Evolutionary conservation across 495 filamentous ascomycete species (phyloP), one percentile per base, ranked within the genome.

Genomic region (Cercophora sp.): DNA sequence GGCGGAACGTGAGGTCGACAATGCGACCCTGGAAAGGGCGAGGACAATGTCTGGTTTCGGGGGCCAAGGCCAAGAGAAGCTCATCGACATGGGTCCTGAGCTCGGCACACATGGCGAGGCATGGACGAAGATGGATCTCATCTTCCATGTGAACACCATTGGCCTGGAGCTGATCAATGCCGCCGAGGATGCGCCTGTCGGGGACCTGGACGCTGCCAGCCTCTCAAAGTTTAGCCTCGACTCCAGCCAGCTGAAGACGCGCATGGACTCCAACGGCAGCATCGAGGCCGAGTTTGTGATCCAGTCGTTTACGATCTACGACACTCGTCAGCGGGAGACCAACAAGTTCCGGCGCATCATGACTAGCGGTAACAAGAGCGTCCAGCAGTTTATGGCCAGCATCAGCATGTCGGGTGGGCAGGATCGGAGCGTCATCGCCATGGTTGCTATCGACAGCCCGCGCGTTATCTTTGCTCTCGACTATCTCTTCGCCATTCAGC

Each of bases 311-410:
- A 95, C 91, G 0, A 96, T 97, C 57, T 82, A 85, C 40, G 93
- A 98, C 63, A 96, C 87, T 55, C 84, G 93, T 42, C 83, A 80
- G 23, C 77, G 81, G 39, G 90, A 93, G 54, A 88, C 84, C 6
- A 97, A 96, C 69, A 96, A 96, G 66, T 98, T 92, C 79, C 82
- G 89, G 36, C 95, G 94, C 66, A 96, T 97, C 69, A 97, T 98
- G 93, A 91, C 92, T 19, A 83, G 94, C 56, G 88, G 90, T 60
- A 97, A 96, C 65, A 88, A 89, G 54, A 85, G 87, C 45, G 91
- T 93, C 8, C 88, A 95, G 62, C 93, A 97, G 70, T 95, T 97
- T 64, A 97, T 98, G 94, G 93, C 93, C 29, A 94, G 86, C 70
- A 72, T 98, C 24, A 91, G 90, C 6, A 92, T 97, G 65, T 91